Conservation (phyloP, 73 alveolate species). For the Paramecium sexaurelia region DNA sequence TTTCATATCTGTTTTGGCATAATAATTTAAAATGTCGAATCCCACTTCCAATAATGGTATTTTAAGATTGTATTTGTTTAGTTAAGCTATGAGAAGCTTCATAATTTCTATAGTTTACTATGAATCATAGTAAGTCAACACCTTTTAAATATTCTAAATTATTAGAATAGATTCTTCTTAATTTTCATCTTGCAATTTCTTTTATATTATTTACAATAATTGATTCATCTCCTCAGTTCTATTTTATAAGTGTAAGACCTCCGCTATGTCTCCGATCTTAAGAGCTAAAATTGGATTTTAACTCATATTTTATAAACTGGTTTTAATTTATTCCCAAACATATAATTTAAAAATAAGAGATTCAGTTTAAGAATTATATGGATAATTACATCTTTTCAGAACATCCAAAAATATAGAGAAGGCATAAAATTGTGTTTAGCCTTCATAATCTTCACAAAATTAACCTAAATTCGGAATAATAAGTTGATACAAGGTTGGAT, state of each 20-base stretch:
- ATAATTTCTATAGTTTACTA: not conserved
- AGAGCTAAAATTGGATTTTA: not conserved
- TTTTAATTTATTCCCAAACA: not conserved
- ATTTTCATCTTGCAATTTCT: not conserved
- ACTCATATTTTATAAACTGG: not conserved
- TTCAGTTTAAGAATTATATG: not conserved
- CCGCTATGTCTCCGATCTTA: not conserved
- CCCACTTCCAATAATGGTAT: not conserved
- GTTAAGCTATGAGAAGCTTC: not conserved
- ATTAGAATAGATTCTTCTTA: not conserved
- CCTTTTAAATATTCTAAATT: not conserved
- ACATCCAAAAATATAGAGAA: not conserved
- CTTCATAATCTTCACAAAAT: slow-evolving; percentile 8
- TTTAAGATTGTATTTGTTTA: not conserved
- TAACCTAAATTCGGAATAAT: not conserved
- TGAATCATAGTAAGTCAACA: not conserved
- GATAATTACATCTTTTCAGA: not conserved
- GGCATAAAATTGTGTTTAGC: not conserved
- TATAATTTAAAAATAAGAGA: not conserved
- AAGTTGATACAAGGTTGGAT: not conserved
- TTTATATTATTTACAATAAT: not conserved
- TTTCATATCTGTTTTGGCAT: not conserved
- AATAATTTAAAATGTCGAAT: not conserved
- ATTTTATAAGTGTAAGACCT: not conserved
- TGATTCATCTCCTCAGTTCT: not conserved